Evolutionary conservation across 306 rosid genomes (phyloP), one percentile per base, ranked within the genome.

Genomic region (Vicia villosa): DNA sequence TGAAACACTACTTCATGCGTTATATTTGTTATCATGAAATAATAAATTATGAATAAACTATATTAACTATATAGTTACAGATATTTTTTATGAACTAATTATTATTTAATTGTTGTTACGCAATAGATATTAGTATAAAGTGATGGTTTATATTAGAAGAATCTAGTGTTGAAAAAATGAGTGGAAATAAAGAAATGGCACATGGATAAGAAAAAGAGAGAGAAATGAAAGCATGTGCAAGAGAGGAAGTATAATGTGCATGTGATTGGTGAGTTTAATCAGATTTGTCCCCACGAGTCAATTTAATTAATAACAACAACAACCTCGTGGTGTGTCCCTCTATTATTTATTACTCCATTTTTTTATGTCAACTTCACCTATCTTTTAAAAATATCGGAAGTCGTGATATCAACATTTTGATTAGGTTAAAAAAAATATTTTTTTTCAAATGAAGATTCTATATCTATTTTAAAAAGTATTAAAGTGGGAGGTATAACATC

Each of bases 241-340:
- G 19, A 54, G 15, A 13, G 26, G 21, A 6, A 6, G 51, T 36
- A 30, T 5, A 17, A 3, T 16, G 13, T 36, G 30, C 77, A 62
- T 73, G 69, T 72, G 69, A 61, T 72, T 60, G 61, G 78, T 36
- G 37, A 63, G 42, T 38, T 34, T 70, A 28, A 42, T 70, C 40
- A 0, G 5, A 26, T 58, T 43, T 13, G 58, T 2, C 51, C 70
- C 63, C 50, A 34, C 63, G 45, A 43, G 32, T 6, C 45, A 3
- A 70, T 42, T 36, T 40, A 40, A 40, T 62, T 4, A 36, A 2
- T 1, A 19, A 8, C 14, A 52, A 14, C 22, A n/a, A 22, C 21
- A 41, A 3, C 51, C 51, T 41, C 68, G 11, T 8, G 30, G 9
- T 0, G 10, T 63, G 52, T 36, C 17, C 50, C 50, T 19, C 36